phyloP scores from a whole-genome alignment of 306 rosid genomes.

The Dryas drummondii region DNA sequence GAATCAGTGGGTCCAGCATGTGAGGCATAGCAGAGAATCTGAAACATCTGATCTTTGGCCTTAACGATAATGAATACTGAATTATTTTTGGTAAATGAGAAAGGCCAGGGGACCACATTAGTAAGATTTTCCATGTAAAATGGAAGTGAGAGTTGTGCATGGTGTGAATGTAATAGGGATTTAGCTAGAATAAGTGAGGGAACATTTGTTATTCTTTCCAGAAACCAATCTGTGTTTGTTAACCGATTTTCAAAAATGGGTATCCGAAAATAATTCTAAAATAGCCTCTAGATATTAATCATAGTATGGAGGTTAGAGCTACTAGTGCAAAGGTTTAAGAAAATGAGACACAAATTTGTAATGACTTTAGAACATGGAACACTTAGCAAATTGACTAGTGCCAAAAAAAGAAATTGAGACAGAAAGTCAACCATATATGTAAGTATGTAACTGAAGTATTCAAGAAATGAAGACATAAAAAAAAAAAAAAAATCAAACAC shows the following conservation, averaged over 20 bases:
- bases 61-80: neutral
- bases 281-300: neutral
- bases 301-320: neutral
- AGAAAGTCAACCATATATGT: neutral
- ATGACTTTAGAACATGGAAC: conserved; percentile 7
- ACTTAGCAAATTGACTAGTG: neutral
- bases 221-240: too few relatives aligned
- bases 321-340: neutral
- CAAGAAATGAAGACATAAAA: neutral
- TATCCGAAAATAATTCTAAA: too few relatives aligned
- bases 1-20: conserved; percentile 9
- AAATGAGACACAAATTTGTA: neutral
- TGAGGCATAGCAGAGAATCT: neutral
- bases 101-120: conserved; percentile 4
- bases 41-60: conserved; percentile 17
- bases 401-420: neutral
- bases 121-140: neutral
- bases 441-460: neutral
- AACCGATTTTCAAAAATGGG: too few relatives aligned
- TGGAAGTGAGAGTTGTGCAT: neutral
- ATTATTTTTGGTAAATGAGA: neutral
- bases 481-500: neutral
- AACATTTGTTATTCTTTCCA: too few relatives aligned
- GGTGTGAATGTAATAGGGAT: neutral
- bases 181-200: neutral